These are phyloP conservation scores for Lipomyces lipofer DNA, from an alignment of 805 yeast genomes.

Conservation along the genomic window DNA sequence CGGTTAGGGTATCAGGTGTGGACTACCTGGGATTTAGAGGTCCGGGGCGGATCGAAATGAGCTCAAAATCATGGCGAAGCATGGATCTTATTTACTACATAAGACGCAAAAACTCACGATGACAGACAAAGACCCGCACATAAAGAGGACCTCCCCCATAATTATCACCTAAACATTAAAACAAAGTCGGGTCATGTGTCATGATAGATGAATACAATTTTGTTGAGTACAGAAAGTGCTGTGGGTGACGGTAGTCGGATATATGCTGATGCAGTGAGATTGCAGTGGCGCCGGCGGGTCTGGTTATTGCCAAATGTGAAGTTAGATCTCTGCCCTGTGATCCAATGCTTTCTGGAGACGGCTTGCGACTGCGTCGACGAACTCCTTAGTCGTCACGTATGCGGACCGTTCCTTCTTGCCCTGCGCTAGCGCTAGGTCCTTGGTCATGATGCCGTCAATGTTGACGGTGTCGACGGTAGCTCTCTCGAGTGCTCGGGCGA, in stretches of 20 bases:
- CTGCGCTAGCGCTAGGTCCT: slow-evolving; percentile 87
- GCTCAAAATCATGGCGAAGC: too few relatives aligned
- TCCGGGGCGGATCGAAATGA: too few relatives aligned
- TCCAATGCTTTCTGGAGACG: slow-evolving; percentile 26
- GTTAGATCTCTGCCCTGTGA: slow-evolving; percentile 17
- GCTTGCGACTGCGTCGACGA: slow-evolving; percentile 67
- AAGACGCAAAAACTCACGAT: too few relatives aligned
- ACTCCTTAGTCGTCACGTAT: slow-evolving; percentile 90
- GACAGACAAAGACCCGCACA: too few relatives aligned
- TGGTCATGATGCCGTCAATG: slow-evolving; percentile 87
- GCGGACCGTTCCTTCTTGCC: slow-evolving; percentile 81
- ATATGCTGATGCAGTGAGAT: not conserved
- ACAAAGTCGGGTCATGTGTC: too few relatives aligned
- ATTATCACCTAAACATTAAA: too few relatives aligned
- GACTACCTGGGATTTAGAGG: too few relatives aligned
- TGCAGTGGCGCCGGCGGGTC: too few relatives aligned
- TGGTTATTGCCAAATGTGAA: not conserved
- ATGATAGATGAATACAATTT: not conserved
- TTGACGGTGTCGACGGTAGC: slow-evolving; percentile 87
- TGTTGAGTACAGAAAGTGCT: not conserved
- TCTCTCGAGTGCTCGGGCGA: slow-evolving; percentile 75
- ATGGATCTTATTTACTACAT: too few relatives aligned
- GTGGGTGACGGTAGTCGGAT: not conserved
- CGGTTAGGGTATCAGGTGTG: too few relatives aligned
- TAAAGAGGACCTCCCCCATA: too few relatives aligned